Evolutionary conservation across 192 early-diverging fungal species (phyloP).

Genomic region (Diversispora epigaea): DNA sequence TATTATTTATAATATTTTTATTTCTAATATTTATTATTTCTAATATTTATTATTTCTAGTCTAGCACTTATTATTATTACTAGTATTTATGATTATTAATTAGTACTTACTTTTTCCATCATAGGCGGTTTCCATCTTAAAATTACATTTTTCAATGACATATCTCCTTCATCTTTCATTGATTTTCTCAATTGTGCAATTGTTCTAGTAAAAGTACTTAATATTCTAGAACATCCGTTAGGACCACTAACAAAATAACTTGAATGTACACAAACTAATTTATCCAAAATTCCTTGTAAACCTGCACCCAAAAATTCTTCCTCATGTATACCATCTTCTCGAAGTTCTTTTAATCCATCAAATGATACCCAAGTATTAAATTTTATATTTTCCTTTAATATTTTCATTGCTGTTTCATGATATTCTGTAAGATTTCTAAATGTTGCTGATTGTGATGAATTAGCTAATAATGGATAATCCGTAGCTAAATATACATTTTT

Average conservation of each 20-base stretch:
- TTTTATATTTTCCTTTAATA: neutral
- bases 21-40: no score
- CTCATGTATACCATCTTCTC: neutral
- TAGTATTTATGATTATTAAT: no score
- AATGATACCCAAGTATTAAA: neutral
- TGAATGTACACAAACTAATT: neutral
- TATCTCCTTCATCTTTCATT: neutral
- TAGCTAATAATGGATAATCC: conserved; percentile 20
- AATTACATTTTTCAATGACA: neutral
- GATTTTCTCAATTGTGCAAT: neutral
- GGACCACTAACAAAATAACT: conserved; percentile 9
- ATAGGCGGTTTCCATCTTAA: neutral
- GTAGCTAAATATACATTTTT: conserved; percentile 31
- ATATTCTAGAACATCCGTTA: neutral
- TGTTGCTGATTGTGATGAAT: neutral
- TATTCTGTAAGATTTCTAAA: neutral
- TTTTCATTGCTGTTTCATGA: neutral
- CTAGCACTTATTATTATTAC: no score
- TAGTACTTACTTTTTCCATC: no score
- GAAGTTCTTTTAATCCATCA: neutral
- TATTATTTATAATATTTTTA: no score
- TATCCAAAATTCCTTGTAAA: conserved; percentile 10
- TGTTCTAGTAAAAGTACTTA: neutral
- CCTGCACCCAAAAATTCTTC: neutral
- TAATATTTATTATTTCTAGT: no score